phyloP scores from a whole-genome alignment of 208 protist species.

The Leishmania tarentolae region DNA sequence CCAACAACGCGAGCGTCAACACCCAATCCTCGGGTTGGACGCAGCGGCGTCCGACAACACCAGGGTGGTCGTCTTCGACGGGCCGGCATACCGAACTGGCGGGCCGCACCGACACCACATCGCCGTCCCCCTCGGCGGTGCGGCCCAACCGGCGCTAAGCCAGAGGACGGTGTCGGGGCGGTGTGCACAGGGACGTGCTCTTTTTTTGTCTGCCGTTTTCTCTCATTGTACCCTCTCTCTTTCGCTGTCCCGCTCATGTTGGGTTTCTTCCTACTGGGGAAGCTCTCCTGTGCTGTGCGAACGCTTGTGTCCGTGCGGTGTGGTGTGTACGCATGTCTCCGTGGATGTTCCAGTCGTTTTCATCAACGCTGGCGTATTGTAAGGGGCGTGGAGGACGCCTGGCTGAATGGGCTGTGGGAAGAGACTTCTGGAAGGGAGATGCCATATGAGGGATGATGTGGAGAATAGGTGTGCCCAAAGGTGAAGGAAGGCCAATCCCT shows the following conservation, averaged over 20 bases:
- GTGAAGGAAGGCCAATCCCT: background rate
- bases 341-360: background rate
- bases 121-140: conserved; percentile 41
- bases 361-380: background rate
- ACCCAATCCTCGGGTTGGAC: conserved; percentile 12
- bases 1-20: background rate
- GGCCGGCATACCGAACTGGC: conserved; percentile 30
- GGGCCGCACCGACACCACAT: conserved; percentile 8
- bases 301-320: background rate
- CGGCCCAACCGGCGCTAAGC: conserved; percentile 9
- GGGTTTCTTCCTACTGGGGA: background rate
- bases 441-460: background rate
- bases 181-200: conserved; percentile 5
- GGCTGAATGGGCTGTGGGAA: background rate
- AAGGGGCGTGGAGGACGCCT: background rate
- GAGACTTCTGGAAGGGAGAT: background rate
- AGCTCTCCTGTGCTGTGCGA: background rate
- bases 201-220: background rate
- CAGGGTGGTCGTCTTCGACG: conserved; percentile 11
- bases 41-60: background rate
- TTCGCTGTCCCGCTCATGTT: conserved; percentile 20
- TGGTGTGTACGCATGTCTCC: background rate
- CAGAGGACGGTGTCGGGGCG: background rate
- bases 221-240: background rate
- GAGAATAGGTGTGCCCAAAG: background rate